phyloP scores from a whole-genome alignment of 331 rosid genomes.

The Arachis monticola region DNA sequence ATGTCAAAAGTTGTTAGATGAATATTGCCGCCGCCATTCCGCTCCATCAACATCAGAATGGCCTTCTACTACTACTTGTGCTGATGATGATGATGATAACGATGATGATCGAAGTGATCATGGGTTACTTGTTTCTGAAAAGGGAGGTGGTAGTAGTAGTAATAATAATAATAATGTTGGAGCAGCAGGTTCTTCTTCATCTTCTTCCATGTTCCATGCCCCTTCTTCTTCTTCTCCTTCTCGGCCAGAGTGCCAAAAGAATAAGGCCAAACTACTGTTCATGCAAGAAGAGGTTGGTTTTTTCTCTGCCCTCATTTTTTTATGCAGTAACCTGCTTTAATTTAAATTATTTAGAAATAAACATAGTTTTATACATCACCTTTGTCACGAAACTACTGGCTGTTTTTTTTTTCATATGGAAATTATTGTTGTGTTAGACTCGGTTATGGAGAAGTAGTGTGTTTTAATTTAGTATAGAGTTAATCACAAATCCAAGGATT shows the following conservation, averaged over 20 bases:
- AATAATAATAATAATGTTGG: not conserved
- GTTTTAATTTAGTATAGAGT: too few species aligned
- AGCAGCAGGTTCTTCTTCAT: slow-evolving; percentile 49
- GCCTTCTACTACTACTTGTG: slow-evolving; percentile 39
- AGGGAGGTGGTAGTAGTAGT: not conserved
- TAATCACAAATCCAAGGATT: too few species aligned
- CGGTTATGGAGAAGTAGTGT: too few species aligned
- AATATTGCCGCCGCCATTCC: slow-evolving; percentile 38
- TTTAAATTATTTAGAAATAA: too few species aligned
- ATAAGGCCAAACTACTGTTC: slow-evolving; percentile 63
- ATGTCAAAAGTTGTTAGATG: slow-evolving; percentile 64
- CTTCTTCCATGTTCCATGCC: slow-evolving; percentile 48
- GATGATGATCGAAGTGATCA: slow-evolving; percentile 41
- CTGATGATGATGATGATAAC: slow-evolving; percentile 39
- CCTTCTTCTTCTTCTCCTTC: slow-evolving; percentile 49
- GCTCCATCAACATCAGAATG: not conserved
- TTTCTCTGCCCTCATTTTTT: not conserved
- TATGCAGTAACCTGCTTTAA: not conserved
- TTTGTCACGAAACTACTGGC: too few species aligned
- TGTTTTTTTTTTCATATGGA: not conserved
- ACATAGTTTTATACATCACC: too few species aligned
- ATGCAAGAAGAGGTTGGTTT: slow-evolving; percentile 81
- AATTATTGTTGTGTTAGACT: too few species aligned
- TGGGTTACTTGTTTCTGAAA: slow-evolving; percentile 20
- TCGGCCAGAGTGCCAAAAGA: slow-evolving; percentile 61